phyloP scores from a whole-genome alignment of 1,284 basidiomycete genomes.

The Heliocybe sulcata region DNA sequence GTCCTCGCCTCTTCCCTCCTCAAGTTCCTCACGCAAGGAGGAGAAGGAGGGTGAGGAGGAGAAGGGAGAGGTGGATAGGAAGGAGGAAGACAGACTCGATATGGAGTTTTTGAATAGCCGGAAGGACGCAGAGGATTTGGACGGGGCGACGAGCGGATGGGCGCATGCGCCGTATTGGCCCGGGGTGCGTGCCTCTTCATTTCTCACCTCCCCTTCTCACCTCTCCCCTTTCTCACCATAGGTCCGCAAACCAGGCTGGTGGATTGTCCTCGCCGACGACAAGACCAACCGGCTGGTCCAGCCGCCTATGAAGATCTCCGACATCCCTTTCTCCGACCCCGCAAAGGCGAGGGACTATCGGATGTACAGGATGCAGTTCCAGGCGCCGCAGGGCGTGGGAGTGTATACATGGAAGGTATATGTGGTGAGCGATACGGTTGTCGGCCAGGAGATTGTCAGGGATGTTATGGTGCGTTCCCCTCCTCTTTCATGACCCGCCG shows the following conservation, averaged over 20 bases:
- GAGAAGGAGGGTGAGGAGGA: too few relatives aligned
- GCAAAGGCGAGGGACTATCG: conserved; percentile 64
- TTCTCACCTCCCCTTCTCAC: not conserved
- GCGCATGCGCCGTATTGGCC: conserved; percentile 94
- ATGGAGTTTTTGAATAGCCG: conserved; percentile 60
- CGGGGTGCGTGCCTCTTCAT: conserved; percentile 43
- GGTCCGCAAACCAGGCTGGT: conserved; percentile 86
- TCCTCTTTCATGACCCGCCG: not conserved
- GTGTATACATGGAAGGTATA: conserved; percentile 88
- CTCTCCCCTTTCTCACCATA: conserved; percentile 20
- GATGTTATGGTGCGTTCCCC: conserved; percentile 60
- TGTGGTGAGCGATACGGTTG: conserved; percentile 82
- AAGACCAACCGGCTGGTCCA: conserved; percentile 89
- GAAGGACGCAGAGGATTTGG: conserved; percentile 57
- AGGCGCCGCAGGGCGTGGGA: conserved; percentile 83
- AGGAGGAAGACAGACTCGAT: conserved; percentile 50
- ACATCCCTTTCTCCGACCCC: conserved; percentile 65
- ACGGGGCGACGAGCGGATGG: conserved; percentile 40
- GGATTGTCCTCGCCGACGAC: conserved; percentile 87
- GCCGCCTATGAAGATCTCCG: conserved; percentile 79
- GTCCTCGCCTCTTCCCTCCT: conserved; percentile 35
- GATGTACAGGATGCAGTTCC: conserved; percentile 89
- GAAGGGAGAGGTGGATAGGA: too few relatives aligned
- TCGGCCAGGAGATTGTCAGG: conserved; percentile 73
- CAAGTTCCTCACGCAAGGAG: too few relatives aligned